These are phyloP conservation scores for Herpetomonas samuelpessoai DNA, from an alignment of 208 protist genomes.

Conservation along the genomic window DNA sequence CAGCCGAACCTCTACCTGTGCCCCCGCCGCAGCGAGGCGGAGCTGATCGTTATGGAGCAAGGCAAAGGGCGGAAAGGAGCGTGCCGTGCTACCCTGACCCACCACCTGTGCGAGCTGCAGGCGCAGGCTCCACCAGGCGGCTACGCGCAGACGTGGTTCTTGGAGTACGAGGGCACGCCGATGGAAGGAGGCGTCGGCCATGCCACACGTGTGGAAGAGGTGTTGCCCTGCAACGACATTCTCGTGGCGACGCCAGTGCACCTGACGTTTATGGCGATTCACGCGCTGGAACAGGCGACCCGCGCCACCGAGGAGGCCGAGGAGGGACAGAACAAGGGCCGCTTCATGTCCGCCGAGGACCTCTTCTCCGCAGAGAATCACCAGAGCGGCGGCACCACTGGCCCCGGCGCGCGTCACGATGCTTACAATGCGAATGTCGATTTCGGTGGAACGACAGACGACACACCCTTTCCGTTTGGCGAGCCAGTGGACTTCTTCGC, in stretches of 20 bases:
- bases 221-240: constrained; percentile 1
- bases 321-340: neutral
- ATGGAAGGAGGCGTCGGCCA: constrained; percentile 9
- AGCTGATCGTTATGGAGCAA: neutral
- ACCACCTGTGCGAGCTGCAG: constrained; percentile 36
- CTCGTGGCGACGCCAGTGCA: constrained; percentile 60
- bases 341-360: constrained; percentile 19
- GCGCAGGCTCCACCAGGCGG: constrained; percentile 36
- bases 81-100: neutral
- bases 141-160: constrained; percentile 59
- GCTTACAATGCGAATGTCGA: neutral
- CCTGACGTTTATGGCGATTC: constrained; percentile 57
- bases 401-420: neutral
- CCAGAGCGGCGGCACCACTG: neutral
- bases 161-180: constrained; percentile 21
- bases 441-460: no score
- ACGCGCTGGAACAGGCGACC: constrained; percentile 19
- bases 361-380: constrained; percentile 3
- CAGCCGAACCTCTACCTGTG: constrained; percentile 33
- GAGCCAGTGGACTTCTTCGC: no score
- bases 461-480: no score
- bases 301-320: constrained; percentile 1
- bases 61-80: neutral
- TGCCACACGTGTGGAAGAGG: neutral
- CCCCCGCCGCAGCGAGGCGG: neutral